Evolutionary conservation across 2,329 filamentous ascomycete species (phyloP).

Genomic region (Xylaria polymorpha): DNA sequence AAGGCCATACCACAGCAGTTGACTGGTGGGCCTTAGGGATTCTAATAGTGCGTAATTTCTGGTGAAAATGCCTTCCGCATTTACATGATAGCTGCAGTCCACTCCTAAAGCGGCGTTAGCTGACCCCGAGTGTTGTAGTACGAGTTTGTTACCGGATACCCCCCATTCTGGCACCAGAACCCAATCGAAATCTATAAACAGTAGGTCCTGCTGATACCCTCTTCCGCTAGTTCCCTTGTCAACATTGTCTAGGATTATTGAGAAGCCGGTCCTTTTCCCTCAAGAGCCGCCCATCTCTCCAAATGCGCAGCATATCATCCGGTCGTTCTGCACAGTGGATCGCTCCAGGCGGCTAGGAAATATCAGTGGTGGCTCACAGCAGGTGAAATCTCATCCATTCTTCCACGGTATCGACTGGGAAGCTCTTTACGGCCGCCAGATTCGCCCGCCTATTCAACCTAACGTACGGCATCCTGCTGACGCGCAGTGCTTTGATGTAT

Average conservation of each 20-base stretch:
- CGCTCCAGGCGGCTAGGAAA: constrained; percentile 82
- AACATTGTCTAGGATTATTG: constrained; percentile 71
- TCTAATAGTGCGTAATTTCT: constrained; percentile 61
- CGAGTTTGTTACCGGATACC: constrained; percentile 86
- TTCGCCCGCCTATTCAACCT: constrained; percentile 79
- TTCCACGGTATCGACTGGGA: constrained; percentile 81
- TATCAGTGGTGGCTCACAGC: constrained; percentile 76
- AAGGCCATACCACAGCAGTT: constrained; percentile 79
- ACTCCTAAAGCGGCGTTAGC: not conserved
- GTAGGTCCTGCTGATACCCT: constrained; percentile 55
- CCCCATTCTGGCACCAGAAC: constrained; percentile 88
- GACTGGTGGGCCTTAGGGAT: constrained; percentile 92
- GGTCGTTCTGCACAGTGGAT: constrained; percentile 80
- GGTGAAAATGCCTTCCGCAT: not conserved
- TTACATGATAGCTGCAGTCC: not conserved
- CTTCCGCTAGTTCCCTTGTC: constrained; percentile 18
- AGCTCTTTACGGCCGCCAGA: constrained; percentile 71
- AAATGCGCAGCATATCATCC: constrained; percentile 79
- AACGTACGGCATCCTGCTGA: constrained; percentile 78
- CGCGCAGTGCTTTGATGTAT: constrained; percentile 83
- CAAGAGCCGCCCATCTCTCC: constrained; percentile 72
- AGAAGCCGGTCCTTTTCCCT: constrained; percentile 80
- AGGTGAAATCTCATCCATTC: constrained; percentile 81
- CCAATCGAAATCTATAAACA: constrained; percentile 89
- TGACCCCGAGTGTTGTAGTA: constrained; percentile 57